A percentile compares a stretch with the other conserved stretches of the same genome.
These are phyloP conservation scores for Pseudotsuga menziesii DNA, from an alignment of 75 land plant species.

Conservation along the genomic window DNA sequence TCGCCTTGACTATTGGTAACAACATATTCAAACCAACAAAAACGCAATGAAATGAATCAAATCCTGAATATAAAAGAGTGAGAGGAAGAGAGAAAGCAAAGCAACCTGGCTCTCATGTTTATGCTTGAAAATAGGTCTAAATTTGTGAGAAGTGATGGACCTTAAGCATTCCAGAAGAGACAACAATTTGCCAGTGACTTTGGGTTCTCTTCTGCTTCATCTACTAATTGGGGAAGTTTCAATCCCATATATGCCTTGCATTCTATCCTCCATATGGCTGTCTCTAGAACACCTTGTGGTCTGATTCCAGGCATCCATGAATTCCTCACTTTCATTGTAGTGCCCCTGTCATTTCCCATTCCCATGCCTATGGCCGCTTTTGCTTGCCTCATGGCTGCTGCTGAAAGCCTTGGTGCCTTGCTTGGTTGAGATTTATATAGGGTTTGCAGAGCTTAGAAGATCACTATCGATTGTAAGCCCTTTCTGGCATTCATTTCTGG, in stretches of 20 bases:
- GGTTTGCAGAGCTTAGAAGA: neutral
- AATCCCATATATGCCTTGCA: conserved; percentile 7
- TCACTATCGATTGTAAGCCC: neutral
- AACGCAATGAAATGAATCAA: neutral
- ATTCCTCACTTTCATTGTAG: too few relatives aligned
- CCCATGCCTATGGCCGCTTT: too few relatives aligned
- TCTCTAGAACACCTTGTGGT: conserved; percentile 10
- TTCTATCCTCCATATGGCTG: conserved; percentile 22
- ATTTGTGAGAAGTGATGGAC: conserved; percentile 25
- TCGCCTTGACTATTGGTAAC: neutral
- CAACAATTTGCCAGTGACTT: conserved; percentile 16
- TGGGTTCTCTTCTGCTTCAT: conserved; percentile 18
- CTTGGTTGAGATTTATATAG: too few relatives aligned
- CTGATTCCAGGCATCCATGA: neutral
- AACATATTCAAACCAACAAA: neutral
- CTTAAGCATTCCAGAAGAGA: conserved; percentile 32
- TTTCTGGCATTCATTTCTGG: neutral
- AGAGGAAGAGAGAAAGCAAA: neutral
- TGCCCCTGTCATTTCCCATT: too few relatives aligned
- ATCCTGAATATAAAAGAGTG: neutral
- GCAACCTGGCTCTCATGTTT: conserved; percentile 23
- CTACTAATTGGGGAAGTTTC: conserved; percentile 28
- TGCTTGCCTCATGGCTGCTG: neutral
- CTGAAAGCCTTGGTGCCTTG: neutral
- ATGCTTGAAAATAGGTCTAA: conserved; percentile 28